Evolutionary conservation across 202 grass and related monocot species (phyloP).

Genomic region (Eragrostis tef): DNA sequence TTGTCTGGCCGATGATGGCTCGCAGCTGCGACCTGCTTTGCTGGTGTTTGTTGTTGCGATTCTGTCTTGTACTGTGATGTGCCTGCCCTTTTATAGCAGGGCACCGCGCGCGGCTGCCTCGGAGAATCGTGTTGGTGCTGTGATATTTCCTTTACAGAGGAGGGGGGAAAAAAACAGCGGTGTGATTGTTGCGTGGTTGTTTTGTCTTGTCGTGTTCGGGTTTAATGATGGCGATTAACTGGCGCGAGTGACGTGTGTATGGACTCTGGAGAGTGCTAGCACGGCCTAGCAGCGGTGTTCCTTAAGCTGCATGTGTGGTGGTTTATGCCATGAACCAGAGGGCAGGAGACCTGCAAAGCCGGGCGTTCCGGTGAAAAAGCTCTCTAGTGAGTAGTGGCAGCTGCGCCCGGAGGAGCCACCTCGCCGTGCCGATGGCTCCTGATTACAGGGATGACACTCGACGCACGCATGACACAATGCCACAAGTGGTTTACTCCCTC

Average conservation of each 20-base stretch:
- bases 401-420: no score
- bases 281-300: not conserved
- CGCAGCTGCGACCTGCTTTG: no score
- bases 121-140: no score
- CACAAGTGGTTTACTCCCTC: no score
- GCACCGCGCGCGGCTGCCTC: no score
- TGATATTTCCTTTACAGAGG: not conserved
- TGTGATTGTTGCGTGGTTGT: not conserved
- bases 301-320: not conserved
- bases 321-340: not conserved
- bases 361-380: not conserved
- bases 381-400: no score
- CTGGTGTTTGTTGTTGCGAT: not conserved
- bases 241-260: not conserved
- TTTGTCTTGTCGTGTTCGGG: not conserved
- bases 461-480: no score
- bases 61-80: not conserved
- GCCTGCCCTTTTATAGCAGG: no score
- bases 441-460: no score
- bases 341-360: not conserved
- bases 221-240: not conserved
- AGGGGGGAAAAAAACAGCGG: no score
- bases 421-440: no score
- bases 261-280: constrained; percentile 18
- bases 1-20: no score